Evolutionary conservation across 2,329 filamentous ascomycete species (phyloP).

Genomic region (Paramyrothecium roridum): DNA sequence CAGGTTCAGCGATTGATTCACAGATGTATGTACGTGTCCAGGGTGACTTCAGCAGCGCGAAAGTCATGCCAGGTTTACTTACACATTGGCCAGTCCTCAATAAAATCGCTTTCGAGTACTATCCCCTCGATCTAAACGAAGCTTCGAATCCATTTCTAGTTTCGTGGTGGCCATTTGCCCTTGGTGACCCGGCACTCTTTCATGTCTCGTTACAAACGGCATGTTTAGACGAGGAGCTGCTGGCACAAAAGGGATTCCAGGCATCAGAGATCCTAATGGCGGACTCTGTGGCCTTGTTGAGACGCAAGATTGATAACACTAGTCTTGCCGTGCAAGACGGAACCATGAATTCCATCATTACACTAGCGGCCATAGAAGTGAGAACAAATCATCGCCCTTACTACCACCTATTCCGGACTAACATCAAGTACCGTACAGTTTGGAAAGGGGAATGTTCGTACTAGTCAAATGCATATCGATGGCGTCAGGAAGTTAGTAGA

Average conservation of each 20-base stretch:
- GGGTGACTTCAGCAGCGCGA: no score
- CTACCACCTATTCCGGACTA: neutral
- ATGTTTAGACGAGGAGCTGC: constrained; percentile 51
- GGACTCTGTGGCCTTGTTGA: constrained; percentile 50
- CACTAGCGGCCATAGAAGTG: constrained; percentile 55
- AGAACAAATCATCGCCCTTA: constrained; percentile 5
- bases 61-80: no score
- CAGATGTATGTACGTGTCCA: constrained; percentile 38
- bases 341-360: constrained; percentile 56
- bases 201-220: constrained; percentile 59
- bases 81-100: constrained; percentile 39
- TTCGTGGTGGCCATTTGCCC: constrained; percentile 58
- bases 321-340: constrained; percentile 48
- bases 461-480: constrained; percentile 44
- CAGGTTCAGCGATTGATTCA: constrained; percentile 55
- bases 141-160: constrained; percentile 54
- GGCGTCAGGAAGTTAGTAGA: constrained; percentile 46
- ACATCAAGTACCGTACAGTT: constrained; percentile 26
- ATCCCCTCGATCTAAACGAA: constrained; percentile 51
- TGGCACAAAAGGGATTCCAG: constrained; percentile 48
- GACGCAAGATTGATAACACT: constrained; percentile 44
- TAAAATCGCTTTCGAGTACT: constrained; percentile 59
- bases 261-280: constrained; percentile 54
- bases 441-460: constrained; percentile 47
- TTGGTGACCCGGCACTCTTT: constrained; percentile 53